Percentiles rank a stretch among this genome's conserved stretches.
phyloP scores from a whole-genome alignment of 208 protist species.

The Leishmania major region DNA sequence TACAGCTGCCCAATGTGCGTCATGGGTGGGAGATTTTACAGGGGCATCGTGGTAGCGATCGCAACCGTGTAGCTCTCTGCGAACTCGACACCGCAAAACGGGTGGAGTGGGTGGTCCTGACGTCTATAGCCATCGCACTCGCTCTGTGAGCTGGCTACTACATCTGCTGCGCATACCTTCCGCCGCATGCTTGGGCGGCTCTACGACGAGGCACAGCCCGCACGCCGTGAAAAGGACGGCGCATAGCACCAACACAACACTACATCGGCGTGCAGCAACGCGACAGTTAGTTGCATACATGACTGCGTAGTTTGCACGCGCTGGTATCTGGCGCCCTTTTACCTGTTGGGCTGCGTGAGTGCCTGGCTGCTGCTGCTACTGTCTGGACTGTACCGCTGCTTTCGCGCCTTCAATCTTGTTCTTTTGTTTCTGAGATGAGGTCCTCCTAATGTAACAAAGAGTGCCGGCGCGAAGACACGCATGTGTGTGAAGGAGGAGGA shows the following conservation, averaged over 20 bases:
- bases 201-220: background rate
- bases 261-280: background rate
- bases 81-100: constrained; percentile 28
- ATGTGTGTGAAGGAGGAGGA: background rate
- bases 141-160: background rate
- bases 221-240: background rate
- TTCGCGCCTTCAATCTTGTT: background rate
- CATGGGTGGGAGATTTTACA: constrained; percentile 9
- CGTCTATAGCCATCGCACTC: background rate
- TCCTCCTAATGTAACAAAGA: background rate
- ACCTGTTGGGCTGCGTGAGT: background rate
- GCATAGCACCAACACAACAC: background rate
- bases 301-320: background rate
- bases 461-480: background rate
- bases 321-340: background rate
- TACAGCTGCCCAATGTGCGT: constrained; percentile 43
- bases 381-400: background rate
- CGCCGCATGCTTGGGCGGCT: constrained; percentile 1
- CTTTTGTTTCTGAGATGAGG: background rate
- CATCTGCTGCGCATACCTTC: constrained; percentile 1
- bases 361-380: background rate
- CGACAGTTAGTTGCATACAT: background rate
- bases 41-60: constrained; percentile 38
- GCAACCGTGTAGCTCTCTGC: constrained; percentile 36
- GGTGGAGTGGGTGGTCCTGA: background rate